These are phyloP conservation scores for Staphylotrichum tortipilum DNA, from an alignment of 495 filamentous ascomycete species.

Conservation along the genomic window DNA sequence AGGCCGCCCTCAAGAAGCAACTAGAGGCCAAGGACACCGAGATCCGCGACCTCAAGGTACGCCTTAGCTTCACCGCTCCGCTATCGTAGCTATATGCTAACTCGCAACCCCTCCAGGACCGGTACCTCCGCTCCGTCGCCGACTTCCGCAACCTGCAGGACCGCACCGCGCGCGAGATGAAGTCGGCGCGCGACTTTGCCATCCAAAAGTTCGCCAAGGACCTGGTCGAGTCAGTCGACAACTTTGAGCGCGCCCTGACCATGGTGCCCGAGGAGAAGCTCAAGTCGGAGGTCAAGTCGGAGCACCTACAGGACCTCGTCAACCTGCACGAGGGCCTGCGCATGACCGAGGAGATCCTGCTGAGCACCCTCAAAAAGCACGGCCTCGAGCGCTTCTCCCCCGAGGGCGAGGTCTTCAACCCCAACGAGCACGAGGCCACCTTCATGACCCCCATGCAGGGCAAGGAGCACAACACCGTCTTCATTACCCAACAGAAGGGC, in stretches of 20 bases:
- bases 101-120: conserved; percentile 54
- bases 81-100: not conserved
- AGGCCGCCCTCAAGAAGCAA: conserved; percentile 41
- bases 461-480: conserved; percentile 84
- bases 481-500: conserved; percentile 90
- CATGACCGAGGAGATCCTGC: conserved; percentile 87
- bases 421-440: conserved; percentile 90
- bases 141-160: conserved; percentile 97
- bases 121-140: conserved; percentile 83
- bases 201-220: conserved; percentile 92
- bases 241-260: conserved; percentile 82
- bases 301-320: conserved; percentile 58
- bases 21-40: conserved; percentile 80
- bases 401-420: conserved; percentile 74
- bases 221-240: conserved; percentile 89
- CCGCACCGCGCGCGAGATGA: conserved; percentile 83
- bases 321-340: conserved; percentile 80
- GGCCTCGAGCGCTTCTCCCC: conserved; percentile 87
- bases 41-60: conserved; percentile 77
- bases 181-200: conserved; percentile 79
- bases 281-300: conserved; percentile 40
- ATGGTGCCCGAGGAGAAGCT: conserved; percentile 71
- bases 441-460: conserved; percentile 78
- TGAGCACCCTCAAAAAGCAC: conserved; percentile 86
- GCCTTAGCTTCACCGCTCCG: conserved; percentile 8